Percentiles rank a stretch among this genome's conserved stretches.
These are phyloP conservation scores for Eucalyptus cloeziana DNA, from an alignment of 345 rosid genomes.

Conservation along the genomic window DNA sequence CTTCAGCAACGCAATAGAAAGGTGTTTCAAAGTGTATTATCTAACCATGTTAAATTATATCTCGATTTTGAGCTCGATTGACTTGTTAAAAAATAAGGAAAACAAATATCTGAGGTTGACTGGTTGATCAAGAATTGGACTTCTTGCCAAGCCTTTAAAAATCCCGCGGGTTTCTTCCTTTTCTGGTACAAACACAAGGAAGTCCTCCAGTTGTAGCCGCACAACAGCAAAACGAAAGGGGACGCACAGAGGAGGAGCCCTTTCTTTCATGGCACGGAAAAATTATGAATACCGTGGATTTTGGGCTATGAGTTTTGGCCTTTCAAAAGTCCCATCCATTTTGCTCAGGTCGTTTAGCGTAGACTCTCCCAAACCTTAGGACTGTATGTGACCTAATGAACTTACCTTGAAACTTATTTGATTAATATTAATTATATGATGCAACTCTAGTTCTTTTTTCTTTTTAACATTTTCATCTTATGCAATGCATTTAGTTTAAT, in stretches of 20 bases:
- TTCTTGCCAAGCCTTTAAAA: not conserved
- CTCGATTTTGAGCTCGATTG: not conserved
- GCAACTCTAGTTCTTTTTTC: too few relatives aligned
- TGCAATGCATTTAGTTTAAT: too few relatives aligned
- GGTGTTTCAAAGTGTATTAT: not conserved
- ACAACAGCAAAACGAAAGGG: not conserved
- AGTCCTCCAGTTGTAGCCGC: not conserved
- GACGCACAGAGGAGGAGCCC: not conserved
- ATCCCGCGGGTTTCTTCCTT: not conserved
- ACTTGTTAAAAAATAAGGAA: not conserved
- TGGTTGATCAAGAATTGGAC: not conserved
- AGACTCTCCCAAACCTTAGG: too few relatives aligned
- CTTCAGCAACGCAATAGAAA: not conserved
- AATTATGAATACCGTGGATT: not conserved
- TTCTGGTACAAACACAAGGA: not conserved
- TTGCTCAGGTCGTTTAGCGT: too few relatives aligned
- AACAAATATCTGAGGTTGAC: not conserved
- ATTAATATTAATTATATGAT: too few relatives aligned
- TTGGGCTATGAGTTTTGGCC: not conserved
- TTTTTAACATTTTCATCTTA: too few relatives aligned
- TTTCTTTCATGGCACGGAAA: not conserved
- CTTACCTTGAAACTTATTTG: too few relatives aligned
- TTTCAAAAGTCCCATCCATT: too few relatives aligned
- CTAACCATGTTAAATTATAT: too few relatives aligned
- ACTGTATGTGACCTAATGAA: too few relatives aligned